Conservation (phyloP, 106 monocot genomes). For the Acorus gramineus region DNA sequence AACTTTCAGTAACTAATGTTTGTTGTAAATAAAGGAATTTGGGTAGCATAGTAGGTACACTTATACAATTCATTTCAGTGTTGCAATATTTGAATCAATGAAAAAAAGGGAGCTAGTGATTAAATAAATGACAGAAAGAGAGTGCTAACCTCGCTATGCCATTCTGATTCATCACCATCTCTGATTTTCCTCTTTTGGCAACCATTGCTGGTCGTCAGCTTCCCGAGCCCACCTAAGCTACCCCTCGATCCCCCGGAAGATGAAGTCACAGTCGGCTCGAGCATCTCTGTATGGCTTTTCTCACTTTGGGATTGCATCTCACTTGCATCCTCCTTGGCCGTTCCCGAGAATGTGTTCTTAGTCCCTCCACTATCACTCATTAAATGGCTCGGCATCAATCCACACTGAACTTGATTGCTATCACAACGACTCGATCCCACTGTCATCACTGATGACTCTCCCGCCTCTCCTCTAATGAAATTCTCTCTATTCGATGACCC, state of each 20-base stretch:
- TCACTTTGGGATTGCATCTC: constrained; percentile 6
- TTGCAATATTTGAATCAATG: no score
- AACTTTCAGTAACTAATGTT: no score
- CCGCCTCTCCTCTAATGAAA: constrained; percentile 3
- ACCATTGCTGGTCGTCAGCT: constrained; percentile 16
- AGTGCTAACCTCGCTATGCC: constrained; percentile 58
- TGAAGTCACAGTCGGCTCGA: constrained; percentile 30
- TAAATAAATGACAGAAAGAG: background rate
- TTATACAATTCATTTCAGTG: no score
- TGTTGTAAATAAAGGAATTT: no score
- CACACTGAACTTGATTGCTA: constrained; percentile 29
- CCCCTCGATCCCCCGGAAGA: constrained; percentile 41
- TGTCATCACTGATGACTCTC: constrained; percentile 28
- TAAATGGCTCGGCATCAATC: constrained; percentile 3
- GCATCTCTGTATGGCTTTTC: constrained; percentile 9
- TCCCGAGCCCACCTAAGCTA: constrained; percentile 24
- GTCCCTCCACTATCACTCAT: constrained; percentile 22
- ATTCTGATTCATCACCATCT: constrained; percentile 46
- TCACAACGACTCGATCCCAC: constrained; percentile 37
- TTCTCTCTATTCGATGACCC: background rate
- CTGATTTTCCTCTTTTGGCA: constrained; percentile 50
- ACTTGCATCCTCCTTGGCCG: constrained; percentile 3
- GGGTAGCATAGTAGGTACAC: no score
- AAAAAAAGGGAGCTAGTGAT: no score
- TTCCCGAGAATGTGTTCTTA: background rate